Evolutionary conservation across 805 yeast species (phyloP), one percentile per base, ranked within the genome.

Genomic region (Lipomyces lipofer): DNA sequence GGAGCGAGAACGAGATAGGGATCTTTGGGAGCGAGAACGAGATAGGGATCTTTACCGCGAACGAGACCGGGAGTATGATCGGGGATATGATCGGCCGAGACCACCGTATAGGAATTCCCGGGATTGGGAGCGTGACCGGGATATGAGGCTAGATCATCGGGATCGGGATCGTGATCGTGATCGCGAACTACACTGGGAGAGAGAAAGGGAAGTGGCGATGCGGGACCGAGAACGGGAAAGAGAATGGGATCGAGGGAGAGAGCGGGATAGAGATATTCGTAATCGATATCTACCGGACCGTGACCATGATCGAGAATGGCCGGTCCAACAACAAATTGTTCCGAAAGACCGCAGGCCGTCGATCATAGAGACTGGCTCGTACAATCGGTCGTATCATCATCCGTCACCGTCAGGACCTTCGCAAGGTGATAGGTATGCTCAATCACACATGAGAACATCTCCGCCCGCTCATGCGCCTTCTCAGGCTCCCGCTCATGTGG

Each of bases 1-100:
- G 51, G 52, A 46, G 38, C 45, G 51, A 4, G 54, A 49, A 4
- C 49, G 55, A 17, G 56, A 52, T 32, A 30, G 53, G 27, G 53
- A 45, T 4, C 53, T 51, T 8, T 38, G 27, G 3, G 15, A 28
- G 13, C 51, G 56, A 24, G 56, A 52, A 4, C 51, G 56, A 27
- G 58, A 54, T n/a, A n/a, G n/a, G n/a, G n/a, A n/a, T n/a, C n/a
- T n/a, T n/a, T n/a, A n/a, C 33, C 47, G 56, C 22, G 56, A 45
- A 13, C 25, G 25, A 2, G 47, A 44, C 15, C 38, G 49, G 24
- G 43, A 32, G n/a, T 21, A 33, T 39, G 56, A 52, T 17, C 38
- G 56, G 19, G 45, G 21, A 10, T 35, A 54, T 27, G 42, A 52
- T 4, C 43, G 51, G 15, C 43, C 43, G 15, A 43, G 49, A 45